These are phyloP conservation scores for Obba rivulosa DNA, from an alignment of 768 basidiomycete species.

Conservation along the genomic window DNA sequence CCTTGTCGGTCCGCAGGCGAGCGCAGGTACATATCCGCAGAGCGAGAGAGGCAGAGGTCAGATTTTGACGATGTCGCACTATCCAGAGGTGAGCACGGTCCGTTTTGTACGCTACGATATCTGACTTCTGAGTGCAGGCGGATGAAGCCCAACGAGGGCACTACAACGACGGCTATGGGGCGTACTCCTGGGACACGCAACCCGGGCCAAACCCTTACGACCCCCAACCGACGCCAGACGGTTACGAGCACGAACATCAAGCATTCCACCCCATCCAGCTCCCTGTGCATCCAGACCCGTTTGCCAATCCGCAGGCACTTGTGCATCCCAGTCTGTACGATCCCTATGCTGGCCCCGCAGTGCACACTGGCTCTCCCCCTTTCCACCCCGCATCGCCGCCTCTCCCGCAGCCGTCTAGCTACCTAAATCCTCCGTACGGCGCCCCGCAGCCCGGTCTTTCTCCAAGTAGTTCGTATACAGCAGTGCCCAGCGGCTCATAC, in stretches of 20 bases:
- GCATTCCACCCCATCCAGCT: slow-evolving; percentile 27
- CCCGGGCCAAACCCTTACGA: slow-evolving; percentile 21
- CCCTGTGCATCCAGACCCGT: slow-evolving; percentile 25
- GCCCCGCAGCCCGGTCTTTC: slow-evolving; percentile 1
- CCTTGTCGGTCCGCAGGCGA: too few relatives aligned
- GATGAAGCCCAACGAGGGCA: slow-evolving; percentile 59
- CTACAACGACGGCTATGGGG: slow-evolving; percentile 65
- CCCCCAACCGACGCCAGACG: slow-evolving; percentile 22
- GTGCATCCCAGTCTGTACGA: slow-evolving; percentile 8
- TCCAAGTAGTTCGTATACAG: slow-evolving; percentile 7
- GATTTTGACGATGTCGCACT: slow-evolving; percentile 31
- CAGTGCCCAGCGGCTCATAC: slow-evolving; percentile 6
- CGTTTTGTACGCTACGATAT: background rate
- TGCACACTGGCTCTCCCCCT: slow-evolving; percentile 12
- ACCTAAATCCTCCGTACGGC: slow-evolving; percentile 14
- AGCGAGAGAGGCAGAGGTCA: too few relatives aligned
- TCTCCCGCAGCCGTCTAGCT: slow-evolving; percentile 4
- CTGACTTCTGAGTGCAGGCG: slow-evolving; percentile 32
- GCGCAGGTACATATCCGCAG: too few relatives aligned
- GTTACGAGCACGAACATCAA: slow-evolving; percentile 31
- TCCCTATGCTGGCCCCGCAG: slow-evolving; percentile 3
- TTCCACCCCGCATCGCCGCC: slow-evolving; percentile 6
- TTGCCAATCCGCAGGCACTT: slow-evolving; percentile 27
- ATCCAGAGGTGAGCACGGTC: slow-evolving; percentile 32
- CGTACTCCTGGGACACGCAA: slow-evolving; percentile 34